These are phyloP conservation scores for Pythium brachiatum DNA, from an alignment of 352 stramenopile genomes.

Conservation along the genomic window DNA sequence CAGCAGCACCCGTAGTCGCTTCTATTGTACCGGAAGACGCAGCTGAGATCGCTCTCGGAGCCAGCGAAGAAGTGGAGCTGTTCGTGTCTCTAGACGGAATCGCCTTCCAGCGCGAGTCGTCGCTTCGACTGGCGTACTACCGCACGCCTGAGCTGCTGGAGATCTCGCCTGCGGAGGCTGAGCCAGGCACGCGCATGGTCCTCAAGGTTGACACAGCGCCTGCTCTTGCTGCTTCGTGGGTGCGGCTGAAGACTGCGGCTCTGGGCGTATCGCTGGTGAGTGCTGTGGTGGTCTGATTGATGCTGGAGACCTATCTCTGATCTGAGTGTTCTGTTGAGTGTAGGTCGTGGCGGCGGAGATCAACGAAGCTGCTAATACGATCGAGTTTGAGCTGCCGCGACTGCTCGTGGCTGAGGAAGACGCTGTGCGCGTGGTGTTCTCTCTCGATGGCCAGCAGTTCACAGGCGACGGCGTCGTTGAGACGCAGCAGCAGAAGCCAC, in stretches of 20 bases:
- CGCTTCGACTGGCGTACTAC: slow-evolving; percentile 32
- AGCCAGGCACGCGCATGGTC: slow-evolving; percentile 21
- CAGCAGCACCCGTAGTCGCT: not conserved
- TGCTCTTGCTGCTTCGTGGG: slow-evolving; percentile 12
- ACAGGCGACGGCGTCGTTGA: not conserved
- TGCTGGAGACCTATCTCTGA: not conserved
- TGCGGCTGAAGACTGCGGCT: slow-evolving; percentile 21
- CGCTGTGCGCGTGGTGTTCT: slow-evolving; percentile 14
- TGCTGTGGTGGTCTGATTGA: too few relatives aligned
- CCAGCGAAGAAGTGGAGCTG: slow-evolving; percentile 42
- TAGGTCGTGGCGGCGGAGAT: slow-evolving; percentile 14
- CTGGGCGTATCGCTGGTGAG: slow-evolving; percentile 19
- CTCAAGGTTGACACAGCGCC: slow-evolving; percentile 23
- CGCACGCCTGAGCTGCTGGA: slow-evolving; percentile 17
- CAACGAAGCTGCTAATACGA: slow-evolving; percentile 4
- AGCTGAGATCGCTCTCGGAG: slow-evolving; percentile 19
- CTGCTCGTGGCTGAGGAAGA: slow-evolving; percentile 15
- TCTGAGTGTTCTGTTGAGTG: not conserved
- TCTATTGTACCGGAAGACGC: not conserved
- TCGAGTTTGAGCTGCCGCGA: slow-evolving; percentile 21
- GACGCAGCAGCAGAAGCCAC: not conserved
- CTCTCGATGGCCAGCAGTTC: slow-evolving; percentile 27
- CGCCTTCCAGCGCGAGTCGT: slow-evolving; percentile 39
- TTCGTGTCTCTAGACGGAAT: slow-evolving; percentile 51
- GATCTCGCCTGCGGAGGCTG: slow-evolving; percentile 23